Evolutionary conservation across 495 filamentous ascomycete species (phyloP).

Genomic region (Talaromyces borbonicus): DNA sequence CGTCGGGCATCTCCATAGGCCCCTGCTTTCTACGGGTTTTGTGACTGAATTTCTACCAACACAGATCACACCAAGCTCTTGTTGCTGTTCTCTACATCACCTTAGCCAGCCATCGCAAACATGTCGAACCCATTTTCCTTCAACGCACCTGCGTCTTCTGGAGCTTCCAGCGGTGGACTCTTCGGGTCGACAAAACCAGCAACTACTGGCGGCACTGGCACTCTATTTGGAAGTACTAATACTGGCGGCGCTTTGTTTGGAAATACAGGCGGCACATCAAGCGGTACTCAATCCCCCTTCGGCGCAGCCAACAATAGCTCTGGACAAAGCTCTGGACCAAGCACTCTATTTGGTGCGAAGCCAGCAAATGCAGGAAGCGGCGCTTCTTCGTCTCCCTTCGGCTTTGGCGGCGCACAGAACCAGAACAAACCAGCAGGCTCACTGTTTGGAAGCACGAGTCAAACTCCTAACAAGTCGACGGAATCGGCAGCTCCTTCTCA

Average conservation of each 20-base stretch:
- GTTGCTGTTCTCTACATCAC: not conserved
- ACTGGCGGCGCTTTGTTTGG: conserved; percentile 32
- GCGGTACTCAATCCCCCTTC: conserved; percentile 25
- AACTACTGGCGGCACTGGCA: conserved; percentile 11
- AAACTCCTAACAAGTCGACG: conserved; percentile 32
- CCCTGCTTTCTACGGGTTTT: no score
- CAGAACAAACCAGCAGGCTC: conserved; percentile 18
- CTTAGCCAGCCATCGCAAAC: not conserved
- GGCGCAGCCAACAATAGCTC: conserved; percentile 17
- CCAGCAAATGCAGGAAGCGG: conserved; percentile 12
- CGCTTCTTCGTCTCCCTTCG: conserved; percentile 27
- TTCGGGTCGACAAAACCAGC: conserved; percentile 27
- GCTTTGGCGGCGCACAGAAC: conserved; percentile 26
- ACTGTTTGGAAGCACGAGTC: conserved; percentile 21
- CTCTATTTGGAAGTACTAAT: conserved; percentile 21
- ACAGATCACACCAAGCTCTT: no score
- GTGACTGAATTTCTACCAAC: no score
- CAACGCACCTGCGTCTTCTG: conserved; percentile 23
- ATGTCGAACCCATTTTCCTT: conserved; percentile 7
- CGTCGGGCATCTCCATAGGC: no score
- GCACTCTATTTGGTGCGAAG: conserved; percentile 25
- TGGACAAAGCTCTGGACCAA: conserved; percentile 18
- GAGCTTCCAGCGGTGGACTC: conserved; percentile 22
- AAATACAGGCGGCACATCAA: conserved; percentile 33
- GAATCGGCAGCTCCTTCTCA: conserved; percentile 26